Evolutionary conservation across 2,329 filamentous ascomycete genomes (phyloP).

Genomic region (Tolypocladium nubicola): DNA sequence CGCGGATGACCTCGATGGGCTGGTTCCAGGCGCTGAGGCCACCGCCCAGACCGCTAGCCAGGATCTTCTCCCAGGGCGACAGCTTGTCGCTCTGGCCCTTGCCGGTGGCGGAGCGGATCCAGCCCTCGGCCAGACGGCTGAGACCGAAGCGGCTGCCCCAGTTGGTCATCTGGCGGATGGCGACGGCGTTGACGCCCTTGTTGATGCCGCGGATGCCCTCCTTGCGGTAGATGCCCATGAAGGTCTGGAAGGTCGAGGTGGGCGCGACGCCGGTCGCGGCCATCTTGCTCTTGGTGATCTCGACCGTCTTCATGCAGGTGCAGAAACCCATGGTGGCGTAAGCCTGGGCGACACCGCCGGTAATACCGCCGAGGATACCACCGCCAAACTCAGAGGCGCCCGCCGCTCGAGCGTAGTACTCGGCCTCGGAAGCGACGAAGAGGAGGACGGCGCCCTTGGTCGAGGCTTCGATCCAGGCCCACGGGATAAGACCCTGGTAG

Average conservation of each 20-base stretch:
- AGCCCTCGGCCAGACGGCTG: constrained; percentile 79
- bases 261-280: constrained; percentile 74
- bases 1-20: constrained; percentile 98
- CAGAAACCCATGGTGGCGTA: constrained; percentile 99
- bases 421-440: constrained; percentile 96
- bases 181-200: constrained; percentile 96
- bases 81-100: constrained; percentile 78
- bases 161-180: constrained; percentile 98
- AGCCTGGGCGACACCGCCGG: constrained; percentile 90
- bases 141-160: constrained; percentile 96
- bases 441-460: constrained; percentile 98
- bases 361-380: constrained; percentile 85
- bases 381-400: constrained; percentile 80
- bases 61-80: constrained; percentile 72
- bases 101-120: constrained; percentile 66
- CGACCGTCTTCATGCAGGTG: constrained; percentile 99
- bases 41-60: constrained; percentile 79
- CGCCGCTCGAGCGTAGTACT: constrained; percentile 78
- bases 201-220: constrained; percentile 96
- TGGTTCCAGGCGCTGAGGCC: constrained; percentile 98
- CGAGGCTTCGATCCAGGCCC: constrained; percentile 99
- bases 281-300: constrained; percentile 98
- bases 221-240: constrained; percentile 91
- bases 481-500: constrained; percentile 98
- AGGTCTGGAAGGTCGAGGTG: constrained; percentile 85